phyloP scores from a whole-genome alignment of 345 rosid species.

The Pseudoturritis turrita region DNA sequence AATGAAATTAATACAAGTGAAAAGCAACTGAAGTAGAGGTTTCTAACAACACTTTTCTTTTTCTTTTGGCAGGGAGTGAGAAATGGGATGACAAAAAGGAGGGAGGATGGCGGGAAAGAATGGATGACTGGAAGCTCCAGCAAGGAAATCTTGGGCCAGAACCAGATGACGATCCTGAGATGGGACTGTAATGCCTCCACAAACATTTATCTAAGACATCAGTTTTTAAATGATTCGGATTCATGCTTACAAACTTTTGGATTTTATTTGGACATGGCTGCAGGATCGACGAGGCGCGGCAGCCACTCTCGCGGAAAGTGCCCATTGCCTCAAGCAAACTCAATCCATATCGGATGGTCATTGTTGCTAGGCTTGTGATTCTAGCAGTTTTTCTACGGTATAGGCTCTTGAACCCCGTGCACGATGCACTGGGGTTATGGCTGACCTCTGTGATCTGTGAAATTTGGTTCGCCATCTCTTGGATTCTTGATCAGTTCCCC shows the following conservation, averaged over 20 bases:
- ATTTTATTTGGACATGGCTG: constrained; percentile 16
- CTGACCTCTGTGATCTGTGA: constrained; percentile 84
- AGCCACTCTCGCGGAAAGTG: constrained; percentile 92
- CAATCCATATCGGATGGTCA: constrained; percentile 90
- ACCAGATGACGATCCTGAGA: constrained; percentile 73
- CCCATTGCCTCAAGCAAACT: constrained; percentile 92
- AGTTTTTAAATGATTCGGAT: background rate
- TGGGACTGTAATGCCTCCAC: constrained; percentile 48
- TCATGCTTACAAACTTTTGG: background rate
- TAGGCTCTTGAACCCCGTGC: constrained; percentile 79
- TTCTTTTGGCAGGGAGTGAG: constrained; percentile 51
- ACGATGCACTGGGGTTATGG: constrained; percentile 91
- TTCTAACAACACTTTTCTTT: background rate
- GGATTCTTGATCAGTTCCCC: constrained; percentile 99
- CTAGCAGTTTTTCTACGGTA: constrained; percentile 78
- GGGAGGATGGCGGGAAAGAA: constrained; percentile 84
- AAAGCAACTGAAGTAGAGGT: background rate
- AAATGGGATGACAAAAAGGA: constrained; percentile 87
- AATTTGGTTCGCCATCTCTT: constrained; percentile 94
- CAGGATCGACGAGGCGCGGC: constrained; percentile 91
- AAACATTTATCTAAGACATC: background rate
- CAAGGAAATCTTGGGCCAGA: constrained; percentile 85
- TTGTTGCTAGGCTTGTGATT: constrained; percentile 82
- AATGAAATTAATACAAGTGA: background rate
- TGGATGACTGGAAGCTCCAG: constrained; percentile 90